A percentile compares a stretch with the other conserved stretches of the same genome.
These are phyloP conservation scores for Xylaria sp. DNA, from an alignment of 2,329 filamentous ascomycete species.

Conservation along the genomic window DNA sequence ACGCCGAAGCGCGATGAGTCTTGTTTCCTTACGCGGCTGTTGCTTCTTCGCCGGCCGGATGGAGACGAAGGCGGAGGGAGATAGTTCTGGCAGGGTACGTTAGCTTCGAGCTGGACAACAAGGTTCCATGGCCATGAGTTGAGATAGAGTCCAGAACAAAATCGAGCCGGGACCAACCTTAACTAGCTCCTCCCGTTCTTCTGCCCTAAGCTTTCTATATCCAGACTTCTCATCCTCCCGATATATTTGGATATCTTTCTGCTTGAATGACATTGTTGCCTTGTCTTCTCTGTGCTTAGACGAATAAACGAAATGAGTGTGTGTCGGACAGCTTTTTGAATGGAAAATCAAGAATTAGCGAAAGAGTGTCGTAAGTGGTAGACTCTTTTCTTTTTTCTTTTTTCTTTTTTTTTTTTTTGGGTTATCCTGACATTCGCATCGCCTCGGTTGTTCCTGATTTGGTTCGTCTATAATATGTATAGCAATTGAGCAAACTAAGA, in stretches of 20 bases:
- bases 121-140: background rate
- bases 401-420: too few species aligned
- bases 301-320: background rate
- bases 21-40: constrained; percentile 45
- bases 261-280: constrained; percentile 51
- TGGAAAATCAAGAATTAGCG: constrained; percentile 13
- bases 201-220: constrained; percentile 47
- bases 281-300: background rate
- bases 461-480: background rate
- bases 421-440: constrained; percentile 27
- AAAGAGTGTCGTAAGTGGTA: constrained; percentile 10
- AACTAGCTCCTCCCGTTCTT: constrained; percentile 57
- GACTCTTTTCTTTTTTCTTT: constrained; percentile 2
- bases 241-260: constrained; percentile 55
- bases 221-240: constrained; percentile 56
- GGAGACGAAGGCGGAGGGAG: constrained; percentile 43
- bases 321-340: background rate
- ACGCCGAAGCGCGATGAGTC: constrained; percentile 63
- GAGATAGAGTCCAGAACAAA: background rate
- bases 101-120: constrained; percentile 16
- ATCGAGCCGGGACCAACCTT: constrained; percentile 50
- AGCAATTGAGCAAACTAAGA: constrained; percentile 6
- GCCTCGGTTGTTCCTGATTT: background rate
- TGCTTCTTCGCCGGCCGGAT: constrained; percentile 44
- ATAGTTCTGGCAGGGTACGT: constrained; percentile 43